Percentiles rank a stretch among this genome's conserved stretches.
phyloP scores from a whole-genome alignment of 2,329 filamentous ascomycete genomes.

The Colletotrichum eremochloae region DNA sequence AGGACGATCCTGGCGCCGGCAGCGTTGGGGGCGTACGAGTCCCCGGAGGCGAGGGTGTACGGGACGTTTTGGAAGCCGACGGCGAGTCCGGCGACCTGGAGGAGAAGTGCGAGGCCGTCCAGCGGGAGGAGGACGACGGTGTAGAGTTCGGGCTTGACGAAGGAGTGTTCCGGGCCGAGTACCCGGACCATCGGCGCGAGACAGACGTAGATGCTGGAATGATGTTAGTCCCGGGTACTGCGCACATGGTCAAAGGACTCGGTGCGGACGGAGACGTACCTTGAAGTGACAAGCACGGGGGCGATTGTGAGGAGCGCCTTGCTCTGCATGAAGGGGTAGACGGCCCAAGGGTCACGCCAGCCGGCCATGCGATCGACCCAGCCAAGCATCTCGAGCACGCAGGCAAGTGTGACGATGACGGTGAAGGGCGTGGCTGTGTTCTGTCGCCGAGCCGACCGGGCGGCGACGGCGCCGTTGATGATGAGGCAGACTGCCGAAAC shows the following conservation, averaged over 20 bases:
- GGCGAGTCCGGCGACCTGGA: slow-evolving; percentile 48
- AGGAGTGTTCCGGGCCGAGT: slow-evolving; percentile 49
- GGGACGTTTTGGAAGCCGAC: slow-evolving; percentile 46
- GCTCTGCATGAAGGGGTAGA: slow-evolving; percentile 44
- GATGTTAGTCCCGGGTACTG: not conserved
- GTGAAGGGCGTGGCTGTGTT: slow-evolving; percentile 39
- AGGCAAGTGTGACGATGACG: slow-evolving; percentile 45
- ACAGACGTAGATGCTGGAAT: slow-evolving; percentile 48
- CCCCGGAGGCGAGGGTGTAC: slow-evolving; percentile 5
- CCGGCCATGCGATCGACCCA: slow-evolving; percentile 45
- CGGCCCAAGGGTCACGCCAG: slow-evolving; percentile 45
- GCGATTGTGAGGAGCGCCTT: slow-evolving; percentile 47
- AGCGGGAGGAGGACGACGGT: slow-evolving; percentile 46
- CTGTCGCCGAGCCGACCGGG: slow-evolving; percentile 16
- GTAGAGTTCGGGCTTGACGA: slow-evolving; percentile 46
- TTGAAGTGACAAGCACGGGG: slow-evolving; percentile 47
- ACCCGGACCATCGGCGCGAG: slow-evolving; percentile 46
- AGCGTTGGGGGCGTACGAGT: slow-evolving; percentile 28
- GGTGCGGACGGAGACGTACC: slow-evolving; percentile 39
- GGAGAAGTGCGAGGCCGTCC: slow-evolving; percentile 46
- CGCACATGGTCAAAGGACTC: no score
- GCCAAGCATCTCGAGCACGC: slow-evolving; percentile 46
- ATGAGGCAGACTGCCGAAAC: slow-evolving; percentile 44
- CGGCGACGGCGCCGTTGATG: slow-evolving; percentile 42
- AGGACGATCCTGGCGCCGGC: slow-evolving; percentile 46